Base-by-base conservation (phyloP, 1,284 basidiomycete genomes). In the Rhodotorula sp. region DNA sequence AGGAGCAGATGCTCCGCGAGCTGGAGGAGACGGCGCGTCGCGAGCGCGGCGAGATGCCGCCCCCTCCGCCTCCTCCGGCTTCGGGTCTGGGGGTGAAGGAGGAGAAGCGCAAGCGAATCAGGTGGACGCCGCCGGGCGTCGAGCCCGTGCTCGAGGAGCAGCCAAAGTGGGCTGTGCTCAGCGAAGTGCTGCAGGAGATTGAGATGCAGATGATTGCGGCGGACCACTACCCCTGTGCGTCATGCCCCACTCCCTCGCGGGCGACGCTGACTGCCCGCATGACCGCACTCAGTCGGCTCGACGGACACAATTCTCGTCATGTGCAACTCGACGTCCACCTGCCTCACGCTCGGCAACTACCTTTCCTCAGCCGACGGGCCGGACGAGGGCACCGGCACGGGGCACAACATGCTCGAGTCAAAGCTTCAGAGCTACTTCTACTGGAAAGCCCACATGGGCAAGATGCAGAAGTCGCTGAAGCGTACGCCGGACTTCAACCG, bases 131-230 rank as follows among this genome's bases (percentile, higher is more conserved):
- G 0, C 85, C 88, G 17, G 90, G 88, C 0, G 89, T 97, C 79
- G 88, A 92, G 54, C 91, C 92, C 0, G 87, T 94, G 0, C 84
- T 99, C 29, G 96, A 99, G 81, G 95, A 97, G 80, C 86, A 92
- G 53, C 96, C 96, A 0, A 99, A 99, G 80, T 99, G 97, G 96
- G 86, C 86, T 64, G 82, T 97, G 7, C 83, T 99, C 7, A 87
- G 89, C 0, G 91, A 94, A 22, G 87, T 97, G 0, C 81, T 99
- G 61, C 87, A 93, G 73, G 97, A 99, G 83, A 91, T 95, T 10
- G 97, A 99, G 81, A 89, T 90, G 72, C 91, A 94, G 76, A 91
- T 94, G 63, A 60, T 76, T 46, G 73, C 75, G 71, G 55, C 67
- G 0, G 62, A 61, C 7, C 66, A 69, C 29, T 65, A 76, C 55